Percentiles rank a stretch among this genome's conserved stretches.
These are phyloP conservation scores for Agrocybe praecox DNA, from an alignment of 768 basidiomycete genomes.

Conservation along the genomic window DNA sequence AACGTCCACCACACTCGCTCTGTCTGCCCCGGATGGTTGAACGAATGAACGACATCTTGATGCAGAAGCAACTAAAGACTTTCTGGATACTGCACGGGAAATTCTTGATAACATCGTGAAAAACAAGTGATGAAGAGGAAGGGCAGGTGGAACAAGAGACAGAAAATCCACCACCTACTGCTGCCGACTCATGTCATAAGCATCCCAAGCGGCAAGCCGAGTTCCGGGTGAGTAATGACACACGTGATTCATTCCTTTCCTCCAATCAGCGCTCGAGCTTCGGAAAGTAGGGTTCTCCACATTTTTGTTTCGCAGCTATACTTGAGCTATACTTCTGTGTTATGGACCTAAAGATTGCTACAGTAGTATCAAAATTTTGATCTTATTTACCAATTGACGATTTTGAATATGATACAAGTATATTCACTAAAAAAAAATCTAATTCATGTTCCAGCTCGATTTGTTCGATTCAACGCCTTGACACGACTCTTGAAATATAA, in stretches of 20 bases:
- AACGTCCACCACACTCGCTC: conserved; percentile 81
- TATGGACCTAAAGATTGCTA: too few relatives aligned
- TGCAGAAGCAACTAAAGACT: conserved; percentile 27
- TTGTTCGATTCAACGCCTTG: too few relatives aligned
- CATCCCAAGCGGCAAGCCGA: background rate
- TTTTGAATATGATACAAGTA: too few relatives aligned
- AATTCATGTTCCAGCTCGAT: too few relatives aligned
- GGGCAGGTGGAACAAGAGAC: conserved; percentile 3
- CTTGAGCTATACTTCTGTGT: too few relatives aligned
- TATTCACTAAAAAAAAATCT: too few relatives aligned
- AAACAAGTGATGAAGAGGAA: conserved; percentile 7
- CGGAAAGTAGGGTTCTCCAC: too few relatives aligned
- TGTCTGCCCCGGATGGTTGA: conserved; percentile 80
- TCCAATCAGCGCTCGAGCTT: background rate
- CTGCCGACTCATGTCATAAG: conserved; percentile 4
- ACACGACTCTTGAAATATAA: too few relatives aligned
- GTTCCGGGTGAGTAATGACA: background rate
- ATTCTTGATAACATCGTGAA: conserved; percentile 61
- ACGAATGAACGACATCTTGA: conserved; percentile 62
- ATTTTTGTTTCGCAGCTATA: too few relatives aligned
- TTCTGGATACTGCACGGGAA: conserved; percentile 41
- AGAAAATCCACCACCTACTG: background rate
- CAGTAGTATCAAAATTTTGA: too few relatives aligned
- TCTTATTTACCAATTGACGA: too few relatives aligned
- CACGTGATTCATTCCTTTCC: background rate